These are phyloP conservation scores for Grifola frondosa DNA, from an alignment of 1,284 basidiomycete species.

Conservation along the genomic window DNA sequence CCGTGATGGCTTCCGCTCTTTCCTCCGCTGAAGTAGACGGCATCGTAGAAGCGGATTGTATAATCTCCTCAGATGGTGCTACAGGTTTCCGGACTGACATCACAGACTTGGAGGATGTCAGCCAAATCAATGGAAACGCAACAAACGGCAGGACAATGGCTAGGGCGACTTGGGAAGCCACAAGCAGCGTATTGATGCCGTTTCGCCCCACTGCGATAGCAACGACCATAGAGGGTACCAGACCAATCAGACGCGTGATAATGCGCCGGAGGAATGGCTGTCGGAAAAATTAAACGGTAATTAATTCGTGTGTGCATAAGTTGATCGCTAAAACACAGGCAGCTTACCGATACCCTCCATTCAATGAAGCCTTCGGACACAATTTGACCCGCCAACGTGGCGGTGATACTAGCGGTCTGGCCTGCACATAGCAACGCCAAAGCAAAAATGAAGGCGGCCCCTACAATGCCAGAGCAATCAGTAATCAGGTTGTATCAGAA, in stretches of 20 bases:
- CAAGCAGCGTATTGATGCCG: slow-evolving; percentile 81
- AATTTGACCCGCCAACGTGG: slow-evolving; percentile 89
- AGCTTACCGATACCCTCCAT: slow-evolving; percentile 82
- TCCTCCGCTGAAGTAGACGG: too few species aligned
- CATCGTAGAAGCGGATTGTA: neutral
- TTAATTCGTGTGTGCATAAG: neutral
- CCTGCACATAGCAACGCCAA: slow-evolving; percentile 85
- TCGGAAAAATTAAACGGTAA: slow-evolving; percentile 1
- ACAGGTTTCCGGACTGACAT: slow-evolving; percentile 54
- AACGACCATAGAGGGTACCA: slow-evolving; percentile 88
- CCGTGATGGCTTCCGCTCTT: too few species aligned
- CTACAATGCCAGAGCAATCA: slow-evolving; percentile 38
- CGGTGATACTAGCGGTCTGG: slow-evolving; percentile 90
- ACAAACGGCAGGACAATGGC: slow-evolving; percentile 89
- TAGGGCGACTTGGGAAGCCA: slow-evolving; percentile 86
- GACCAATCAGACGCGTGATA: slow-evolving; percentile 80
- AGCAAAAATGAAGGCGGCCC: slow-evolving; percentile 82
- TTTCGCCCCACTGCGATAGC: slow-evolving; percentile 74
- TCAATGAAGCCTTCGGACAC: slow-evolving; percentile 93
- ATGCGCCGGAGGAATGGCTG: slow-evolving; percentile 81
- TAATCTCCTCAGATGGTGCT: neutral
- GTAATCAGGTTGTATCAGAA: slow-evolving; percentile 2
- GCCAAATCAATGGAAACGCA: slow-evolving; percentile 74
- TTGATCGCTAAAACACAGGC: slow-evolving; percentile 2
- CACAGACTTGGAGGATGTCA: slow-evolving; percentile 68